Conservation (phyloP, 148 eudicot genomes). For the Rhododendron williamsianum region DNA sequence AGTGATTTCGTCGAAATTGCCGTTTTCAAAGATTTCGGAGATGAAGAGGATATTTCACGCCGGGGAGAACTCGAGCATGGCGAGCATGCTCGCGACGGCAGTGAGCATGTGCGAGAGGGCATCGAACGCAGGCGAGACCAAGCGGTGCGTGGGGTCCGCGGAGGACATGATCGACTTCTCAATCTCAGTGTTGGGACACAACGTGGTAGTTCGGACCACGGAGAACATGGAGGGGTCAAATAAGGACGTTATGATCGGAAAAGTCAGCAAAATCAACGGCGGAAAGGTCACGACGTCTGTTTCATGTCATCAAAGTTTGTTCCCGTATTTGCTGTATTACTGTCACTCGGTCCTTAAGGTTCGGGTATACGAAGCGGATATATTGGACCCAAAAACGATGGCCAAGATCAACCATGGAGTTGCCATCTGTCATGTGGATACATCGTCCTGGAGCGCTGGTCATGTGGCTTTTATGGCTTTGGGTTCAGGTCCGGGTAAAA, state of each 20-base stretch:
- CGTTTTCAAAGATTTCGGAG: slow-evolving; percentile 24
- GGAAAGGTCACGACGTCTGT: slow-evolving; percentile 19
- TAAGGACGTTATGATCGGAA: slow-evolving; percentile 35
- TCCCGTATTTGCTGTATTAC: slow-evolving; percentile 44
- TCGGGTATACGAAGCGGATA: slow-evolving; percentile 50
- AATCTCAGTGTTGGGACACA: slow-evolving; percentile 34
- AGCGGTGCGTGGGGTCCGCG: slow-evolving; percentile 42
- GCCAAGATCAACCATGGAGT: slow-evolving; percentile 42
- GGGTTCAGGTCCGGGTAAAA: slow-evolving; percentile 50
- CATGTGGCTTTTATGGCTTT: slow-evolving; percentile 48
- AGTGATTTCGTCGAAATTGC: slow-evolving; percentile 31
- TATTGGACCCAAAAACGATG: slow-evolving; percentile 34
- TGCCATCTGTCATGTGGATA: slow-evolving; percentile 48
- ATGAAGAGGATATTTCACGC: slow-evolving; percentile 38
- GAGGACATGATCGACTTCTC: slow-evolving; percentile 56
- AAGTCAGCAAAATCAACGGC: slow-evolving; percentile 35
- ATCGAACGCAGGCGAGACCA: slow-evolving; percentile 38
- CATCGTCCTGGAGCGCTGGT: slow-evolving; percentile 45
- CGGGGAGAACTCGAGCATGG: slow-evolving; percentile 46
- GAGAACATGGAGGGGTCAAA: slow-evolving; percentile 31
- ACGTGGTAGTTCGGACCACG: slow-evolving; percentile 35
- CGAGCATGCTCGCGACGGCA: slow-evolving; percentile 25
- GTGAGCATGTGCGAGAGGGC: slow-evolving; percentile 41
- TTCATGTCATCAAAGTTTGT: slow-evolving; percentile 45
- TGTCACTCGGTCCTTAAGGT: slow-evolving; percentile 52